A percentile compares a stretch with the other conserved stretches of the same genome.
phyloP scores from a whole-genome alignment of 1,284 basidiomycete species.

The Schizophyllum amplum region DNA sequence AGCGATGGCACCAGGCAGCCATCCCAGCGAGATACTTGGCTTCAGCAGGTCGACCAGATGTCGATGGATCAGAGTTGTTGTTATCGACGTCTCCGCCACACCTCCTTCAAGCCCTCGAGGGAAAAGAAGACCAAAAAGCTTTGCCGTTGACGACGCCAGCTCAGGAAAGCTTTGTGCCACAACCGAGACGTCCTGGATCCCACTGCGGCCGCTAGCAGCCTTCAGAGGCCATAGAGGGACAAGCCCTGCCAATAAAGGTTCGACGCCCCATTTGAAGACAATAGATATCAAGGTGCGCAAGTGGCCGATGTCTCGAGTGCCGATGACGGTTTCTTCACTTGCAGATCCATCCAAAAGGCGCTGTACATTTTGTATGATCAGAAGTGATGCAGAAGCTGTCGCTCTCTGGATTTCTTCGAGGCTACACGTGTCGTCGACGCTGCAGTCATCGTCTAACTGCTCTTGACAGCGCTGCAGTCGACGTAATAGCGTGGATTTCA shows the following conservation, averaged over 20 bases:
- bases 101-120: conserved; percentile 36
- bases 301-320: conserved; percentile 55
- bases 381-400: background rate
- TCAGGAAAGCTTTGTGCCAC: conserved; percentile 30
- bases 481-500: background rate
- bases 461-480: background rate
- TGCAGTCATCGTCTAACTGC: background rate
- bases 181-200: conserved; percentile 7
- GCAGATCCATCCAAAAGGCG: background rate
- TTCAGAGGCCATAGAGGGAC: conserved; percentile 34
- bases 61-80: conserved; percentile 48
- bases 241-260: conserved; percentile 40
- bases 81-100: conserved; percentile 49
- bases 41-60: conserved; percentile 51
- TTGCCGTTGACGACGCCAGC: conserved; percentile 34
- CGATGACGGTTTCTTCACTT: conserved; percentile 33
- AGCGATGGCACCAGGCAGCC: conserved; percentile 51
- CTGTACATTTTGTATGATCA: background rate
- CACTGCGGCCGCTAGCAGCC: conserved; percentile 12
- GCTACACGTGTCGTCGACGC: background rate
- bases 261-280: conserved; percentile 61
- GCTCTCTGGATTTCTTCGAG: conserved; percentile 1
- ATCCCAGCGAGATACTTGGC: conserved; percentile 55
- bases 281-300: conserved; percentile 59
- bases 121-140: conserved; percentile 42